Base-by-base conservation (phyloP, 371 early-diverging fungal genomes). In the Coemansia linderi region DNA sequence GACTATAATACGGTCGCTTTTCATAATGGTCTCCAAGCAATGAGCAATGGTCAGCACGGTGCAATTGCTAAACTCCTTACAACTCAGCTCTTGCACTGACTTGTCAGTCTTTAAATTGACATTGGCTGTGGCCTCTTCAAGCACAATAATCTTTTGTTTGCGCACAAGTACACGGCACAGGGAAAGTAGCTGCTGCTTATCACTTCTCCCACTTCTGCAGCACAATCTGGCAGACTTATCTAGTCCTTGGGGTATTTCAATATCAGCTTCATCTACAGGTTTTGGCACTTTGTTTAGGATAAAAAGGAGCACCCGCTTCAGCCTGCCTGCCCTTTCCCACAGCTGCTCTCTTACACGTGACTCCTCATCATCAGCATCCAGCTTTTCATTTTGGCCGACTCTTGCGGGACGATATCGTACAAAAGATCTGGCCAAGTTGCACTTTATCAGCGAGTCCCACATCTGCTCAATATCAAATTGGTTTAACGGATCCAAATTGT, bases 41-140 rank as follows among this genome's bases (percentile, higher is more conserved):
- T 89, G 89, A 1, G 88, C 87, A 74, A 90, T 87, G 40, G 89
- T 87, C 43, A 91, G 56, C 1, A 87, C 82, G 0, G 90, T 88
- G 36, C 82, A 75, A 41, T 68, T 54, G 59, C 82, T 40, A 69
- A 87, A 87, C 58, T 84, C 79, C 4, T 13, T 22, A 22, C 22
- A 22, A 22, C 0, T 22, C 22, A 22, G 22, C 22, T 22, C 22
- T 22, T 22, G 22, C 44, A 89, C 83, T 44, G 84, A 61, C 22
- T 57, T 63, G 69, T 89, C 88, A 2, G 89, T 84, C 24, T 80
- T 73, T 36, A 79, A 68, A 65, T 92, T 91, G 12, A 89, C 79
- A 17, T 84, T 72, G 0, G 81, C 71, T 7, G 84, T 85, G 50
- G 87, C 89, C 72, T 92, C 92, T 59, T 91, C 90, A 61, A 90